Evolutionary conservation across 108 stramenopile genomes (phyloP).

Genomic region (Mayamaea pseudoterrestris): DNA sequence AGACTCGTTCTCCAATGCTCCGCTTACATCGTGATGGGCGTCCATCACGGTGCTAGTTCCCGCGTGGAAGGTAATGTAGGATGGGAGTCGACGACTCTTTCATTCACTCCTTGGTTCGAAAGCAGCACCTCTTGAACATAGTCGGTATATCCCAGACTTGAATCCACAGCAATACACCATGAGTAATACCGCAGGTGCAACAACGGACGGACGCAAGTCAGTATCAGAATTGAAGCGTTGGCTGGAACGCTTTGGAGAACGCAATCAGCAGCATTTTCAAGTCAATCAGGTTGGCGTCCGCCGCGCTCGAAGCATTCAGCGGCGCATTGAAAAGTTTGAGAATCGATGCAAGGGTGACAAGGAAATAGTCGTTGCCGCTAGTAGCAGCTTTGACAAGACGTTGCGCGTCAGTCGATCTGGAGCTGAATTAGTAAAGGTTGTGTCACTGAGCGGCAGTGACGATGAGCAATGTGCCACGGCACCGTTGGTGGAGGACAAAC

Average conservation of each 20-base stretch:
- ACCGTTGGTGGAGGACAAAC: background rate
- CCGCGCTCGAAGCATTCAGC: background rate
- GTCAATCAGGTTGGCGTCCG: background rate
- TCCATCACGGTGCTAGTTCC: no score
- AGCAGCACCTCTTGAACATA: no score
- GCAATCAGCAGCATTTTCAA: background rate
- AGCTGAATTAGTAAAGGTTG: background rate
- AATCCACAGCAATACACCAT: no score
- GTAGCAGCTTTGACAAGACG: background rate
- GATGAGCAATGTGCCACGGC: background rate
- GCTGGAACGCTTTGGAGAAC: conserved; percentile 1
- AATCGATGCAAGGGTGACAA: background rate
- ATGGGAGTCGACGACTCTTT: no score
- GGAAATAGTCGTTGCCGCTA: background rate
- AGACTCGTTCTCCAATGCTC: no score
- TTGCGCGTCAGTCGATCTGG: background rate
- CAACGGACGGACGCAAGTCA: no score
- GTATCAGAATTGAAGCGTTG: no score
- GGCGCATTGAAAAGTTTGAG: background rate
- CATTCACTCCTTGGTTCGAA: no score
- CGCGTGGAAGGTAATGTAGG: no score
- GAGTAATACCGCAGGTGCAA: no score
- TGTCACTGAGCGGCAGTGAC: background rate
- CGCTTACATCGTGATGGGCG: no score
- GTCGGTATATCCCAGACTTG: no score